Evolutionary conservation across 2,329 filamentous ascomycete genomes (phyloP).

Genomic region (Blastomyces parvus): DNA sequence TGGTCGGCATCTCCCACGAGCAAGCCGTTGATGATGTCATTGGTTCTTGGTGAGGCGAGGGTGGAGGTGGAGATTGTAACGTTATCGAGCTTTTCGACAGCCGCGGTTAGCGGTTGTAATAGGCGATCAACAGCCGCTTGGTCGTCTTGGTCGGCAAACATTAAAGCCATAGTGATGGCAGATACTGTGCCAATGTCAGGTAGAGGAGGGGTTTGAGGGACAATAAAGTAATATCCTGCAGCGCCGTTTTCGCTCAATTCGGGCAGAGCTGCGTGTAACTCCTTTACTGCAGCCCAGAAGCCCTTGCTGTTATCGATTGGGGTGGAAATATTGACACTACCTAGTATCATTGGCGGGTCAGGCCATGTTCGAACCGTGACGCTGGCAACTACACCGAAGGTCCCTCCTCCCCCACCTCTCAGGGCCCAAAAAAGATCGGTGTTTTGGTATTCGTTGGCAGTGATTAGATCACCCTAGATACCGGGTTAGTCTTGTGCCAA

Average conservation of each 20-base stretch:
- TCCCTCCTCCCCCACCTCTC: conserved; percentile 51
- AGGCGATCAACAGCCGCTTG: conserved; percentile 15
- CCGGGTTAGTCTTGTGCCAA: background rate
- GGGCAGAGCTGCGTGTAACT: conserved; percentile 34
- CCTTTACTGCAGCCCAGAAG: conserved; percentile 20
- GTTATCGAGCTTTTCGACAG: conserved; percentile 15
- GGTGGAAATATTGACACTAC: conserved; percentile 19
- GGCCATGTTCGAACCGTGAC: conserved; percentile 40
- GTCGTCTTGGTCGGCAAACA: conserved; percentile 23
- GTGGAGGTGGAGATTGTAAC: conserved; percentile 16
- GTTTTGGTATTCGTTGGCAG: conserved; percentile 40
- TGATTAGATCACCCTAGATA: conserved; percentile 37
- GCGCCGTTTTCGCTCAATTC: conserved; percentile 39
- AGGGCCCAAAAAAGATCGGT: conserved; percentile 55
- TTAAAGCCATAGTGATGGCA: conserved; percentile 11
- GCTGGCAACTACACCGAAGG: conserved; percentile 47
- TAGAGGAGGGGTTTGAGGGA: conserved; percentile 21
- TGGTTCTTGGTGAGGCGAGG: conserved; percentile 18
- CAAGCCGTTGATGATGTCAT: conserved; percentile 15
- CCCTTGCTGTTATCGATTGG: conserved; percentile 10
- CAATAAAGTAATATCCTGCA: conserved; percentile 31
- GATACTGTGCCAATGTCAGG: conserved; percentile 24
- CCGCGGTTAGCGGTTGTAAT: conserved; percentile 17
- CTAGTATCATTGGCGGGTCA: conserved; percentile 27
- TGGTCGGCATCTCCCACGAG: conserved; percentile 19